A percentile compares a stretch with the other conserved stretches of the same genome.
These are phyloP conservation scores for Puccinia polysora DNA, from an alignment of 1,284 basidiomycete species.

Conservation along the genomic window DNA sequence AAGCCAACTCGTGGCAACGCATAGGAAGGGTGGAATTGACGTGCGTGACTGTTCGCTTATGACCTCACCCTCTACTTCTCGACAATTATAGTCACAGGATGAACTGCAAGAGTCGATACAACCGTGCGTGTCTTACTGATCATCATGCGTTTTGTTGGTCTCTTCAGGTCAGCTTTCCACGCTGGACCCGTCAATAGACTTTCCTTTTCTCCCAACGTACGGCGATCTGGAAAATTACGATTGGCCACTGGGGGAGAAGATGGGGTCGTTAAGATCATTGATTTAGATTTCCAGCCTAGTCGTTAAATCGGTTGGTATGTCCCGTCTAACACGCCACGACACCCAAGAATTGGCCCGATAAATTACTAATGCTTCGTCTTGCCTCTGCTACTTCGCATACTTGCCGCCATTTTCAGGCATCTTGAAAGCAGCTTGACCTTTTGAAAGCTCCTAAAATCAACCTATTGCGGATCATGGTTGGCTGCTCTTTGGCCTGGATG, in stretches of 20 bases:
- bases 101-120: no score
- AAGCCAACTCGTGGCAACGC: slow-evolving; percentile 7
- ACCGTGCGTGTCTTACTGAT: background rate
- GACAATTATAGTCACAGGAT: background rate
- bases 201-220: slow-evolving; percentile 7
- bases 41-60: background rate
- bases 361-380: background rate
- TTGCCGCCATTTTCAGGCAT: no score
- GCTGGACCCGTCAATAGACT: slow-evolving; percentile 18
- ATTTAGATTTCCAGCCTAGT: background rate
- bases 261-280: slow-evolving; percentile 28
- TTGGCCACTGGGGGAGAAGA: slow-evolving; percentile 39
- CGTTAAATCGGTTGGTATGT: background rate
- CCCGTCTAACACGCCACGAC: background rate
- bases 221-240: slow-evolving; percentile 20
- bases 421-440: no score
- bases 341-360: no score
- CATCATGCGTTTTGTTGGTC: background rate
- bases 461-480: no score
- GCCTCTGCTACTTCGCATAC: no score
- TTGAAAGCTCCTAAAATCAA: no score
- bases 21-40: slow-evolving; percentile 7
- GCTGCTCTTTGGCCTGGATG: no score
- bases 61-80: background rate
- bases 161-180: slow-evolving; percentile 12